Evolutionary conservation across 129 eudicot genomes (phyloP).

Genomic region (Chrysanthemum lavandulifolium): DNA sequence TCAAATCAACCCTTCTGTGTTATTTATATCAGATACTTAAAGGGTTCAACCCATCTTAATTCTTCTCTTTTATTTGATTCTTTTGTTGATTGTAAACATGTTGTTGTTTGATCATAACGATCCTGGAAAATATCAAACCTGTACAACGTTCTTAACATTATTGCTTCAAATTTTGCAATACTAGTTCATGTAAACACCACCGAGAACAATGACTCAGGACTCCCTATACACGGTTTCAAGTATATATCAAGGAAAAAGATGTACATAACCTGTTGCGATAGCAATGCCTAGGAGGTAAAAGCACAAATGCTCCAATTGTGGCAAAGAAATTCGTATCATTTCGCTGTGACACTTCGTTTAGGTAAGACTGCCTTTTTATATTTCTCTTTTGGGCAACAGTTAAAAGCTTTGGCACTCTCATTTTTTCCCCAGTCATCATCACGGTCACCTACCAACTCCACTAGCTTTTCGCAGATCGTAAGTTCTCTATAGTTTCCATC

Average conservation of each 20-base stretch:
- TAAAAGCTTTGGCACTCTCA: constrained; percentile 76
- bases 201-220: not conserved
- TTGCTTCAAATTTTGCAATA: not conserved
- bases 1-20: no score
- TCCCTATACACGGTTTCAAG: constrained; percentile 16
- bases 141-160: no score
- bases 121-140: no score
- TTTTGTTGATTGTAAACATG: no score
- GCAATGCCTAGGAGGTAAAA: constrained; percentile 87
- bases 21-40: no score
- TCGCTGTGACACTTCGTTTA: constrained; percentile 82
- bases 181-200: not conserved
- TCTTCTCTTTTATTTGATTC: no score
- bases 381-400: constrained; percentile 90
- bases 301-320: constrained; percentile 86
- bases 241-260: constrained; percentile 70
- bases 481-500: constrained; percentile 40
- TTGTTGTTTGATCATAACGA: no score
- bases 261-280: constrained; percentile 86
- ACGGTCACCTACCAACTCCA: constrained; percentile 59
- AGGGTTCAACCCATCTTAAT: no score
- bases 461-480: constrained; percentile 77
- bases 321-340: constrained; percentile 82
- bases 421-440: constrained; percentile 86
- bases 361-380: constrained; percentile 73